Percentiles rank a stretch among this genome's conserved stretches.
These are phyloP conservation scores for Penicillium crustosum DNA, from an alignment of 2,329 filamentous ascomycete species.

Conservation along the genomic window DNA sequence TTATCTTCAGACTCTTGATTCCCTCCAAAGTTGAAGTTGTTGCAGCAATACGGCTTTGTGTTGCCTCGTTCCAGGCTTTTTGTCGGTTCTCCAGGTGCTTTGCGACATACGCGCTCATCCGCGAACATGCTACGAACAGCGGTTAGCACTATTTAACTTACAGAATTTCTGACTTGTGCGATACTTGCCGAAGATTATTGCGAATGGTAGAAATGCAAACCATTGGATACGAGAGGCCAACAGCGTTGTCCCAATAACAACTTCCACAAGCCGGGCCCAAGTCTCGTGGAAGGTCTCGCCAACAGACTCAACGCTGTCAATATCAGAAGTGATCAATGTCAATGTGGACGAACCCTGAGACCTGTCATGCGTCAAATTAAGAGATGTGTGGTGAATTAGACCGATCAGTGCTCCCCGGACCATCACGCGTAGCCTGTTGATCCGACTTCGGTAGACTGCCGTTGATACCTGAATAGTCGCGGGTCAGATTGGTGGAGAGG, in stretches of 20 bases:
- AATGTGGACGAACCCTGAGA: neutral
- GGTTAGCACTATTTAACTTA: neutral
- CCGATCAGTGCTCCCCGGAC: slow-evolving; percentile 6
- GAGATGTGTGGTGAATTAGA: slow-evolving; percentile 2
- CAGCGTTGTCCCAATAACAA: neutral
- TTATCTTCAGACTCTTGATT: slow-evolving; percentile 7
- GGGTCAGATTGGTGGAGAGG: neutral
- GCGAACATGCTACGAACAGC: neutral
- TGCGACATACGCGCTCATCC: slow-evolving; percentile 9
- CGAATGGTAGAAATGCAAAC: neutral
- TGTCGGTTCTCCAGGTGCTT: slow-evolving; percentile 3
- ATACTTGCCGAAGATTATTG: neutral
- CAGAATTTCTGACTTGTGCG: neutral
- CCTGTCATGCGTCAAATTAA: neutral
- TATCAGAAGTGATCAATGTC: neutral
- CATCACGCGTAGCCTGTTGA: slow-evolving; percentile 7
- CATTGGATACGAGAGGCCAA: neutral
- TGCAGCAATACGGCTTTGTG: neutral
- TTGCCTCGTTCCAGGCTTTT: slow-evolving; percentile 3
- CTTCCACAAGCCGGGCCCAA: neutral
- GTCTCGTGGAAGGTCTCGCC: neutral
- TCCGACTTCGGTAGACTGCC: neutral
- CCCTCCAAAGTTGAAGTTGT: neutral
- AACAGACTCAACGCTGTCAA: neutral
- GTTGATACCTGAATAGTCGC: neutral